Percentiles rank a stretch among this genome's conserved stretches.
These are phyloP conservation scores for Calocera viscosa DNA, from an alignment of 768 basidiomycete genomes.

Conservation along the genomic window DNA sequence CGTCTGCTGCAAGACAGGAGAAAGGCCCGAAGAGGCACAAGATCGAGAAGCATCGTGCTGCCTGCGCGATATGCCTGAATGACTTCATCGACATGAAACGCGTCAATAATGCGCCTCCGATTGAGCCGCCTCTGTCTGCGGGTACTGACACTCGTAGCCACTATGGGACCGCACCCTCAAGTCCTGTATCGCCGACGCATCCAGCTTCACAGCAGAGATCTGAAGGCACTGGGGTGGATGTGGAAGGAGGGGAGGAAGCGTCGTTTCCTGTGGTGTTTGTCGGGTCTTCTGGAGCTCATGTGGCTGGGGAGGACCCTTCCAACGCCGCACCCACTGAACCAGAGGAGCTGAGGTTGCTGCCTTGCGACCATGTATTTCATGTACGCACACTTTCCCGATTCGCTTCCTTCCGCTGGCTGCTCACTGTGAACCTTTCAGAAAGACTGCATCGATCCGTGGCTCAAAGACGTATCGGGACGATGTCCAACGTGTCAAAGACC, in stretches of 20 bases:
- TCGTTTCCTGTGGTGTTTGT: neutral
- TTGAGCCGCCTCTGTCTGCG: neutral
- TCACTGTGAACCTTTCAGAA: neutral
- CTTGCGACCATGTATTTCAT: slow-evolving; percentile 6
- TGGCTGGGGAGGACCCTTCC: neutral
- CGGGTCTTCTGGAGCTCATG: neutral
- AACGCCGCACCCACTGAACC: neutral
- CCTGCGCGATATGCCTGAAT: neutral
- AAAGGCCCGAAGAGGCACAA: neutral
- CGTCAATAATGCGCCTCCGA: neutral
- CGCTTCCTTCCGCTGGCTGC: neutral
- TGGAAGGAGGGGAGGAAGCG: neutral
- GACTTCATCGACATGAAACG: slow-evolving; percentile 2
- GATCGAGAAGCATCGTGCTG: slow-evolving; percentile 3
- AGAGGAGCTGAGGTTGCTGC: neutral
- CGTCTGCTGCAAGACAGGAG: neutral
- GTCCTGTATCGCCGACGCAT: neutral
- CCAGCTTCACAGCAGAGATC: neutral
- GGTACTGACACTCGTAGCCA: neutral
- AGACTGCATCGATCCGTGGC: slow-evolving; percentile 5
- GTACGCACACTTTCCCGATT: neutral
- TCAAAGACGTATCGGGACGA: neutral
- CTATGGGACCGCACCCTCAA: neutral
- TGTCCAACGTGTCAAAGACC: slow-evolving; percentile 4
- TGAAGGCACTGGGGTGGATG: neutral